Conservation (phyloP, 768 basidiomycete species). For the Boletus subcaerulescens region DNA sequence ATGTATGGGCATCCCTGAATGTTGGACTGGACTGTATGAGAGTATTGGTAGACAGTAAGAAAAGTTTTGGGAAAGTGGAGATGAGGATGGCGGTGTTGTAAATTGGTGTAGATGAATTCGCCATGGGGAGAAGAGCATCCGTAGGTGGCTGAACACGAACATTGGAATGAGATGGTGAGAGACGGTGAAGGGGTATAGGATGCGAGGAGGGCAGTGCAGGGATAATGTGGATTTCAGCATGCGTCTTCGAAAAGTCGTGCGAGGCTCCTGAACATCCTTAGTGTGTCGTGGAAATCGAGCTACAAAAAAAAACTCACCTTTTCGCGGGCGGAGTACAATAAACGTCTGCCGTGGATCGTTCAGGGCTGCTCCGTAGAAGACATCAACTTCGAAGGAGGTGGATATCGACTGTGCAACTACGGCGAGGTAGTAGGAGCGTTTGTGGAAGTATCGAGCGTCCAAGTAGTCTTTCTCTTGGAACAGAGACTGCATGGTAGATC, state of each 20-base stretch:
- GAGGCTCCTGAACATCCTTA: conserved; percentile 42
- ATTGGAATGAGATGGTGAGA: conserved; percentile 77
- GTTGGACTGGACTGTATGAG: conserved; percentile 51
- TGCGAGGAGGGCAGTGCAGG: conserved; percentile 58
- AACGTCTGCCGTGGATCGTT: conserved; percentile 66
- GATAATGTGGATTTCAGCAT: conserved; percentile 71
- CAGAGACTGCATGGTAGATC: conserved; percentile 44
- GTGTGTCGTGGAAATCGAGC: conserved; percentile 16
- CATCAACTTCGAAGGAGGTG: conserved; percentile 50
- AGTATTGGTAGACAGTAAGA: conserved; percentile 45
- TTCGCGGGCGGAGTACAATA: conserved; percentile 55
- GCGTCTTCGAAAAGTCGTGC: conserved; percentile 63
- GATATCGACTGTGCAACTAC: conserved; percentile 64
- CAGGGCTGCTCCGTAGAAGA: conserved; percentile 53
- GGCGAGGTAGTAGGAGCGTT: conserved; percentile 86
- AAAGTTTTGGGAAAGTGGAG: conserved; percentile 35
- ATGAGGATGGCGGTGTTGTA: conserved; percentile 77
- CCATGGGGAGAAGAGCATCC: conserved; percentile 2
- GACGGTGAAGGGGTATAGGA: conserved; percentile 62
- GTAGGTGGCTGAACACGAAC: conserved; percentile 40
- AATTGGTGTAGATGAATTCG: conserved; percentile 58
- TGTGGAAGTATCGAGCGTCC: conserved; percentile 87
- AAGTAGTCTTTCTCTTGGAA: conserved; percentile 96
- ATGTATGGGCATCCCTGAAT: conserved; percentile 69
- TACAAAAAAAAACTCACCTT: conserved; percentile 40